Base-by-base conservation (phyloP, 768 basidiomycete species). In the Collybia sp. region DNA sequence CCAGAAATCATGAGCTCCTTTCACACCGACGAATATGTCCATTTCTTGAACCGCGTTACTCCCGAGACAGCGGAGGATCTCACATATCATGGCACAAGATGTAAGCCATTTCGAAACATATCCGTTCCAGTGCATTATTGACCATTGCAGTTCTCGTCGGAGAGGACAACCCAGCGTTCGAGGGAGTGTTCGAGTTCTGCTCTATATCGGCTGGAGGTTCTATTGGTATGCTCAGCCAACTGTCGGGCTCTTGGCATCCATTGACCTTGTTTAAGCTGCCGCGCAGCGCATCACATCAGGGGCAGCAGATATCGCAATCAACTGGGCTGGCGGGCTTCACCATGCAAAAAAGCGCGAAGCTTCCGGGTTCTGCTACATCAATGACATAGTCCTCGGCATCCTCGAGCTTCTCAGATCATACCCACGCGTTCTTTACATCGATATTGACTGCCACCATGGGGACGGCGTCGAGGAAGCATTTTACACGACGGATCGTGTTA, bases 321-420 rank as follows among this genome's bases (percentile, higher is more conserved):
- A 97, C 67, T 97, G 94, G 96, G 93, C 96, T 0, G 96, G 96
- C 8, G 96, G 96, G 2, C 76, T 99, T 3, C 96, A 99, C 66
- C 96, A 99, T 64, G 96, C 96, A n/a, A 99, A 99, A 70, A 98
- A 97, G 64, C 81, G 89, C 45, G 96, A 97, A 69, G 96, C 95
- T 0, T 90, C 88, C 6, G 96, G 96, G 12, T 99, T 99, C 68
- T 99, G 96, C 73, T 99, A 98, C 72, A 85, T 98, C 67, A 99
- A 99, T 64, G 90, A 94, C 64, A 99, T 97, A 61, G 93, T 96
- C 1, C 83, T 98, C 18, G 87, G 83, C 37, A 95, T 96, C 33
- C 76, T 99, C 40, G 95, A 96, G 63, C 82, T 99, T 6, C 71
- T 95, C n/a, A 80, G 93, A 53, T 80, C 73, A 45, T 82, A 82